Conservation (phyloP, 129 eudicot species). For the Flaveria trinervia region DNA sequence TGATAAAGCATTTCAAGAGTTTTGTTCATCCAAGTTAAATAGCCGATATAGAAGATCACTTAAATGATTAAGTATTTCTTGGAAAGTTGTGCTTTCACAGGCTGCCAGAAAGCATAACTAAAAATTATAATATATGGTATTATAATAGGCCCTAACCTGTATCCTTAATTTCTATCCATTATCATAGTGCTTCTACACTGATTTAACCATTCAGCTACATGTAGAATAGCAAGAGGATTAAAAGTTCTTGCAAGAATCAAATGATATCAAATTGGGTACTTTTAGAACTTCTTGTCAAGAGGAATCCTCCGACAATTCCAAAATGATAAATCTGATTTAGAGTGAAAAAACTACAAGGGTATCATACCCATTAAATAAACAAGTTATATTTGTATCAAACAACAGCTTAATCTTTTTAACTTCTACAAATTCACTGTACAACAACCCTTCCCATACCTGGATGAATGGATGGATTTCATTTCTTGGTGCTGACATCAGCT, state of each 20-base stretch:
- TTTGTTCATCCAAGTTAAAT: too few species aligned
- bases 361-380: conserved; percentile 12
- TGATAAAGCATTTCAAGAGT: too few species aligned
- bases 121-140: too few species aligned
- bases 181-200: too few species aligned
- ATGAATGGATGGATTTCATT: conserved; percentile 26
- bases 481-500: conserved; percentile 43
- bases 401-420: conserved; percentile 13
- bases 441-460: conserved; percentile 24
- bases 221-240: neutral
- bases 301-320: neutral
- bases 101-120: too few species aligned
- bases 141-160: too few species aligned
- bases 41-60: too few species aligned
- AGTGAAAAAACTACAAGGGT: conserved; percentile 16
- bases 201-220: too few species aligned
- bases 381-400: conserved; percentile 26
- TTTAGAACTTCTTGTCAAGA: neutral
- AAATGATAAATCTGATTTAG: neutral
- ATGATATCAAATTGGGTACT: neutral
- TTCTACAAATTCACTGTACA: conserved; percentile 38
- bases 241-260: neutral
- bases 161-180: too few species aligned
- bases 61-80: too few species aligned
- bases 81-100: too few species aligned